Evolutionary conservation across 441 rosid genomes (phyloP).

Genomic region (Gossypium trilobum): DNA sequence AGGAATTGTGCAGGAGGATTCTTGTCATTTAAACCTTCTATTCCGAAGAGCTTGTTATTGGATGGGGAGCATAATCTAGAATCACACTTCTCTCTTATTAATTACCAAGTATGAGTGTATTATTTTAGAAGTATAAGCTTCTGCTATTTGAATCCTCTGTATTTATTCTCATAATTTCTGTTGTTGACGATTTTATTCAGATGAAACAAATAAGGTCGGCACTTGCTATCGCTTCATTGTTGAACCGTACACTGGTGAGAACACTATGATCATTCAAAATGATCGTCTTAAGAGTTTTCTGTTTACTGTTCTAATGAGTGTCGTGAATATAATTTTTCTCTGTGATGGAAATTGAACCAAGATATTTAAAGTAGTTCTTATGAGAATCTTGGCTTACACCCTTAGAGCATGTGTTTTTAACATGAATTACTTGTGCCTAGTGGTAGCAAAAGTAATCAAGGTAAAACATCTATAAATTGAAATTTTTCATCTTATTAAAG

Average conservation of each 20-base stretch:
- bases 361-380: background rate
- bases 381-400: background rate
- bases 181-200: slow-evolving; percentile 34
- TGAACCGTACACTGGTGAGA: slow-evolving; percentile 87
- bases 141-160: background rate
- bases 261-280: slow-evolving; percentile 8
- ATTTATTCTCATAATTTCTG: slow-evolving; percentile 21
- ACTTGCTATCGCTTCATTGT: slow-evolving; percentile 72
- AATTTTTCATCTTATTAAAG: background rate
- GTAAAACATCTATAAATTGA: background rate
- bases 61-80: slow-evolving; percentile 74
- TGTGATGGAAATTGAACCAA: background rate
- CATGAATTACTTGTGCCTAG: background rate
- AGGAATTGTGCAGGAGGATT: slow-evolving; percentile 65
- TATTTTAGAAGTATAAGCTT: slow-evolving; percentile 15
- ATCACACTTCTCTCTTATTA: slow-evolving; percentile 69
- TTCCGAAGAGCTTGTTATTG: slow-evolving; percentile 74
- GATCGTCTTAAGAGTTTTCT: background rate
- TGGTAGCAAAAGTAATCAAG: background rate
- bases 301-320: background rate
- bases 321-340: background rate
- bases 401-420: background rate
- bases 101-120: slow-evolving; percentile 62
- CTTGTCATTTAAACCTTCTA: slow-evolving; percentile 76
- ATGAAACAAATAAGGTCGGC: slow-evolving; percentile 87